Percentiles rank a stretch among this genome's conserved stretches.
Evolutionary conservation across 306 rosid genomes (phyloP).

Genomic region (Hylodesmum podocarpum): DNA sequence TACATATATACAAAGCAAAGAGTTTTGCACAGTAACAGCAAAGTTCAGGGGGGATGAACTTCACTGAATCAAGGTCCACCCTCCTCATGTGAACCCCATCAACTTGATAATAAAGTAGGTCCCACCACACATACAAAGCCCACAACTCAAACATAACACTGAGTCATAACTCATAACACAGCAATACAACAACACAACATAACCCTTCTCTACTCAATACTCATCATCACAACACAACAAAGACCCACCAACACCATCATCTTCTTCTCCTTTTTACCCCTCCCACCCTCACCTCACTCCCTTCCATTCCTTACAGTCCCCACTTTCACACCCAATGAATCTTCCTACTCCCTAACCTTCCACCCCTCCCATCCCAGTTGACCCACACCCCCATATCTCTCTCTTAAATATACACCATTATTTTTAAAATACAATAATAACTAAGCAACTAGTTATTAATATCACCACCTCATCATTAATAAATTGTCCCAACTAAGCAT

Average conservation of each 20-base stretch:
- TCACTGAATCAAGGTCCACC: conserved; percentile 62
- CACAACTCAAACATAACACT: conserved; percentile 55
- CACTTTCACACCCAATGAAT: conserved; percentile 57
- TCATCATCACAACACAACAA: conserved; percentile 23
- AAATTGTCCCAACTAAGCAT: conserved; percentile 24
- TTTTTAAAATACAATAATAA: not conserved
- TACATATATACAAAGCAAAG: not conserved
- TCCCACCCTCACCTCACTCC: too few species aligned
- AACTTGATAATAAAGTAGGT: conserved; percentile 55
- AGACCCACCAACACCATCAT: conserved; percentile 1
- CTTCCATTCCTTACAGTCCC: conserved; percentile 31
- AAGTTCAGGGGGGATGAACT: conserved; percentile 96
- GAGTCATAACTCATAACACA: not conserved
- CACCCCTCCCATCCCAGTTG: conserved; percentile 45
- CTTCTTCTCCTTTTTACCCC: conserved; percentile 2
- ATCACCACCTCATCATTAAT: conserved; percentile 15
- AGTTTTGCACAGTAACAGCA: conserved; percentile 41
- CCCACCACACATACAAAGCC: conserved; percentile 67
- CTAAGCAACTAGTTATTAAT: conserved; percentile 32
- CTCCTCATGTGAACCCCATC: conserved; percentile 86
- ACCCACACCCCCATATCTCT: conserved; percentile 73
- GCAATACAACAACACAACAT: not conserved
- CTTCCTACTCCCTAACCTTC: conserved; percentile 60
- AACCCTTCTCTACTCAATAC: conserved; percentile 19
- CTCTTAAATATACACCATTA: not conserved